These are phyloP conservation scores for Lepraria neglecta DNA, from an alignment of 495 filamentous ascomycete species.

Conservation along the genomic window DNA sequence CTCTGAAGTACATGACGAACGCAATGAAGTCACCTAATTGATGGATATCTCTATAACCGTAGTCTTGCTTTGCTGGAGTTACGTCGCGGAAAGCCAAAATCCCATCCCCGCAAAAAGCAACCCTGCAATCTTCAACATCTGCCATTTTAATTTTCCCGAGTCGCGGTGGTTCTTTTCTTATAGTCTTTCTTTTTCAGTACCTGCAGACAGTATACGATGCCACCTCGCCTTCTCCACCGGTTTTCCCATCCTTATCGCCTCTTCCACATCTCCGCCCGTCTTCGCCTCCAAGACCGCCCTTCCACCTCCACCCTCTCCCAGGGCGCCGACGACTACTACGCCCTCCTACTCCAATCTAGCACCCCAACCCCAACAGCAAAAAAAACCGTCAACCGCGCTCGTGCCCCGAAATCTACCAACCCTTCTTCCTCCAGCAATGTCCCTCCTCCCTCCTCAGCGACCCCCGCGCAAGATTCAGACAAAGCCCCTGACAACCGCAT, in stretches of 20 bases:
- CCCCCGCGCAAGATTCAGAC: conserved; percentile 8
- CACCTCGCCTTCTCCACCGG: conserved; percentile 3
- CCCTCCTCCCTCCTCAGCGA: conserved; percentile 11
- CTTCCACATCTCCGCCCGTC: conserved; percentile 17
- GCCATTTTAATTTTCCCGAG: no score
- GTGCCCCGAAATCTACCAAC: conserved; percentile 8
- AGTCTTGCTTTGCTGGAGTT: neutral
- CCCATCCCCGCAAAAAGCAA: no score
- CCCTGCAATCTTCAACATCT: no score
- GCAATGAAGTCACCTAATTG: neutral
- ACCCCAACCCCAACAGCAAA: conserved; percentile 8
- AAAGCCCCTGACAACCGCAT: conserved; percentile 49
- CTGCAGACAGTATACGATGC: neutral
- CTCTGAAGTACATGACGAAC: neutral
- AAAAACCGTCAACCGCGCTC: neutral
- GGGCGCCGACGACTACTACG: conserved; percentile 29
- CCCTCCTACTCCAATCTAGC: conserved; percentile 21
- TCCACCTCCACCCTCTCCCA: conserved; percentile 16
- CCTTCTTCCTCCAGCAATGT: conserved; percentile 18
- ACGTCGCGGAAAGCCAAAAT: no score
- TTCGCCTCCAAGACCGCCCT: conserved; percentile 16
- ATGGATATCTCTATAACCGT: neutral
- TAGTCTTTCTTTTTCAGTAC: no score
- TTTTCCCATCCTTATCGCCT: conserved; percentile 22
- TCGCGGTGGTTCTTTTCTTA: no score